Conservation (phyloP, 257 asterid genomes). For the Solanum dulcamara region DNA sequence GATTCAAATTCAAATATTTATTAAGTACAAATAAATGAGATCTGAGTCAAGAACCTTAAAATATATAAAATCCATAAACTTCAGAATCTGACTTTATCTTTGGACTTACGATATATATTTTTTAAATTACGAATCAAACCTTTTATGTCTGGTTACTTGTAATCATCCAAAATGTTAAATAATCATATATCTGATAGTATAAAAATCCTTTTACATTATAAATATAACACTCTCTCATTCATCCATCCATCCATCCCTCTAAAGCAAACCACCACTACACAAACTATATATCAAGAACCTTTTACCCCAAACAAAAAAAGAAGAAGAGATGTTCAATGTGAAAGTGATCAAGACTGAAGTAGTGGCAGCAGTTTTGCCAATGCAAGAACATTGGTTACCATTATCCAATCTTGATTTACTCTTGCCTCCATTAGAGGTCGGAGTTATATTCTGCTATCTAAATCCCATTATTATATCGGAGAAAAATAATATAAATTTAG, state of each 20-base stretch:
- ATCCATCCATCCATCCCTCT: neutral
- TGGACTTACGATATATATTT: neutral
- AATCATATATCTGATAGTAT: neutral
- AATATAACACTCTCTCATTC: neutral
- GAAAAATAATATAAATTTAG: neutral
- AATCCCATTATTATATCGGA: neutral
- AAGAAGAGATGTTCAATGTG: neutral
- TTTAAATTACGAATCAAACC: neutral
- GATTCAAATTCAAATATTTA: no score
- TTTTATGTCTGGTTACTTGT: neutral
- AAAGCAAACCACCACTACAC: neutral
- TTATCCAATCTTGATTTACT: constrained; percentile 3
- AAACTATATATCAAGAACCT: neutral
- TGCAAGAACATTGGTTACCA: constrained; percentile 7
- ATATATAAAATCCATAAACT: neutral
- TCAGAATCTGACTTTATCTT: neutral
- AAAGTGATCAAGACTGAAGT: neutral
- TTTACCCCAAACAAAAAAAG: neutral
- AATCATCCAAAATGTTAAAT: neutral
- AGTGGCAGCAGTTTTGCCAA: neutral
- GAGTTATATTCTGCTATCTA: neutral
- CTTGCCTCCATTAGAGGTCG: neutral
- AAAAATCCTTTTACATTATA: neutral
- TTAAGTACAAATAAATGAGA: no score
- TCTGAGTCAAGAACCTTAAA: no score